Conservation (phyloP, 2,329 filamentous ascomycete genomes). For the Epichloe typhina region DNA sequence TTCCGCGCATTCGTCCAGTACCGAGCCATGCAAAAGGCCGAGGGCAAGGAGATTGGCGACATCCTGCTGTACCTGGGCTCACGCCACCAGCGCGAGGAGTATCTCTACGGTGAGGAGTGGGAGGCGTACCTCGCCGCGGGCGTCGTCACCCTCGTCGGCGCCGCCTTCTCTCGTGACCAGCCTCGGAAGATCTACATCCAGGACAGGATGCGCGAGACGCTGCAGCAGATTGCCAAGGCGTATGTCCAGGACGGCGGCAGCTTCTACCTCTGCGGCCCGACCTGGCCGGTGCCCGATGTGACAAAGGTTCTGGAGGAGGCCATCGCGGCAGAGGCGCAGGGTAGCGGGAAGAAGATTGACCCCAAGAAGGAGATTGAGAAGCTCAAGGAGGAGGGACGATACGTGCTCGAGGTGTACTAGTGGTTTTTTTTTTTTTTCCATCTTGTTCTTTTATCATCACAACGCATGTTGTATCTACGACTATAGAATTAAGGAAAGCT, state of each 20-base stretch:
- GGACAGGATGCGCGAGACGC: conserved; percentile 86
- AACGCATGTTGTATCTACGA: too few species aligned
- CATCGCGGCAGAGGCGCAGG: conserved; percentile 61
- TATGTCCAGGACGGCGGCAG: conserved; percentile 80
- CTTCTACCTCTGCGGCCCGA: conserved; percentile 96
- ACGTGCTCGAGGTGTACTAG: conserved; percentile 95
- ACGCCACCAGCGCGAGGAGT: conserved; percentile 95
- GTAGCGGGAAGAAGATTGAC: conserved; percentile 66
- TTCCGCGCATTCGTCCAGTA: conserved; percentile 99
- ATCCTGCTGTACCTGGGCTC: conserved; percentile 95
- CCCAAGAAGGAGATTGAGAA: conserved; percentile 85
- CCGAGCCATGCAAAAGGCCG: conserved; percentile 89
- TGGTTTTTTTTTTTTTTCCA: too few species aligned
- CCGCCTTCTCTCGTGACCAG: conserved; percentile 93
- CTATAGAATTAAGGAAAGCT: too few species aligned
- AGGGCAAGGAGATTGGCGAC: conserved; percentile 85
- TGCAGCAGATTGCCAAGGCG: conserved; percentile 69
- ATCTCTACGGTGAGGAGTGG: conserved; percentile 98
- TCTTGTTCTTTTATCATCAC: neutral
- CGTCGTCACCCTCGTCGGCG: conserved; percentile 84
- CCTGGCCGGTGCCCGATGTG: conserved; percentile 96
- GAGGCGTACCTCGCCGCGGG: conserved; percentile 94
- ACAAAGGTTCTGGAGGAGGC: conserved; percentile 90
- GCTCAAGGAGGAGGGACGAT: conserved; percentile 87
- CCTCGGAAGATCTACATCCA: conserved; percentile 99